Evolutionary conservation across 352 stramenopile species (phyloP).

Genomic region (Pythium pyrilobum): DNA sequence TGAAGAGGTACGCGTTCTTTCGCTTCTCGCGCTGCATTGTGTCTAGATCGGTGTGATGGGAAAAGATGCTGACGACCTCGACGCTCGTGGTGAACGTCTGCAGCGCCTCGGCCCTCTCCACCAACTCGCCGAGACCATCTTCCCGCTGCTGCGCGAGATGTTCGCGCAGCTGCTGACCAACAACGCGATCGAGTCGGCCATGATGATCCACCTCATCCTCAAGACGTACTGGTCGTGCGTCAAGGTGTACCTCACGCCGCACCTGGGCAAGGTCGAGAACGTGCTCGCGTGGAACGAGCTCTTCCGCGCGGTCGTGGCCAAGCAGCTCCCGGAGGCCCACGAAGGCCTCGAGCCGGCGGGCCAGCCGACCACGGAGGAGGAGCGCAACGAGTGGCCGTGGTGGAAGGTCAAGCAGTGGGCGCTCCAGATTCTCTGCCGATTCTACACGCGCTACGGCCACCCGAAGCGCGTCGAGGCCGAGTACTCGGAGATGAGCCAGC

Average conservation of each 20-base stretch:
- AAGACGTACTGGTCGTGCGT: constrained; percentile 98
- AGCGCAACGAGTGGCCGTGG: constrained; percentile 92
- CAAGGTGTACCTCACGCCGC: constrained; percentile 91
- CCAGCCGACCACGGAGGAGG: constrained; percentile 90
- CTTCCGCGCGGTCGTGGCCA: constrained; percentile 79
- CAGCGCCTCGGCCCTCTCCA: constrained; percentile 82
- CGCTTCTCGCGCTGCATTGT: no score
- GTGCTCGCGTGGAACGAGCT: constrained; percentile 94
- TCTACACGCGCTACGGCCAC: constrained; percentile 97
- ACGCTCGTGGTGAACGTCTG: constrained; percentile 4
- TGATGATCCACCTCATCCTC: constrained; percentile 93
- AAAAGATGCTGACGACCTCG: no score
- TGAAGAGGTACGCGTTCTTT: constrained; percentile 50
- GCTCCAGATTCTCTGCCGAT: constrained; percentile 95
- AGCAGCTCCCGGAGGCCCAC: constrained; percentile 88
- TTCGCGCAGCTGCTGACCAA: constrained; percentile 79
- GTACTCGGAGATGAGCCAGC: constrained; percentile 89
- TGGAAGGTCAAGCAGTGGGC: constrained; percentile 99
- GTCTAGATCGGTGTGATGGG: no score
- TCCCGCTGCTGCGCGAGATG: constrained; percentile 92
- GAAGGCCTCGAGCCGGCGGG: constrained; percentile 71
- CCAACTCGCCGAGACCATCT: constrained; percentile 90
- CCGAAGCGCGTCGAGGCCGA: constrained; percentile 91
- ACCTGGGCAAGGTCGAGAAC: constrained; percentile 75
- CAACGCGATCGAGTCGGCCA: constrained; percentile 89